Evolutionary conservation across 306 rosid genomes (phyloP), one percentile per base, ranked within the genome.

Genomic region (Lathyrus sativus): DNA sequence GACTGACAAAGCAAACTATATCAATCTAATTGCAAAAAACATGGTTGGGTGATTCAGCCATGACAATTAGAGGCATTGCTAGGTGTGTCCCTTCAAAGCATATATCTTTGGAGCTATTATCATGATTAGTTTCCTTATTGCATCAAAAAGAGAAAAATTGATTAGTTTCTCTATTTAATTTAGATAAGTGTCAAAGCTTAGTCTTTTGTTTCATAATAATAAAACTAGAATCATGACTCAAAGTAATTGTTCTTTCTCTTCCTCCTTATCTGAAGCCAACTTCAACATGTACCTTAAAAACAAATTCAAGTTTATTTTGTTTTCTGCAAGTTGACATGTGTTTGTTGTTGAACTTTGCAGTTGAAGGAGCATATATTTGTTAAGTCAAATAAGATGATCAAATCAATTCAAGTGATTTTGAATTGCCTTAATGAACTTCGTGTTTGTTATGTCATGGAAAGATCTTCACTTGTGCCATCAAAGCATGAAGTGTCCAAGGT

Each of bases 381-480:
- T 2, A 91, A 77, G 74, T 86, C 98, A 7, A 92, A 92, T 74
- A 84, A 65, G 80, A 79, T 86, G 82, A 76, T 73, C 78, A 92
- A 88, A 71, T 89, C 98, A 26, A 86, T 92, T 84, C 91, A 92
- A 86, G 92, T 92, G 62, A 74, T 85, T 78, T 78, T 92, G 81
- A 86, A 79, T 76, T 84, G 92, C 74, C 91, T 92, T 7, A 92
- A 92, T 86, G 98, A 89, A 81, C 92, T 92, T 68, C 87, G 98
- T 2, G 74, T 92, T 26, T 81, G 82, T 81, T 78, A 83, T 75
- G 89, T 92, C 68, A 70, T 59, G 84, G 88, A 83, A 59, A 82
- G 75, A 78, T 84, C 84, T 51, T 76, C 82, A 35, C 57, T 48
- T 48, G 74, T 62, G 58, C 74, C 80, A 5, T 62, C 62, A 4